Evolutionary conservation across 305 asterid genomes (phyloP).

Genomic region (Nicotiana rustica): DNA sequence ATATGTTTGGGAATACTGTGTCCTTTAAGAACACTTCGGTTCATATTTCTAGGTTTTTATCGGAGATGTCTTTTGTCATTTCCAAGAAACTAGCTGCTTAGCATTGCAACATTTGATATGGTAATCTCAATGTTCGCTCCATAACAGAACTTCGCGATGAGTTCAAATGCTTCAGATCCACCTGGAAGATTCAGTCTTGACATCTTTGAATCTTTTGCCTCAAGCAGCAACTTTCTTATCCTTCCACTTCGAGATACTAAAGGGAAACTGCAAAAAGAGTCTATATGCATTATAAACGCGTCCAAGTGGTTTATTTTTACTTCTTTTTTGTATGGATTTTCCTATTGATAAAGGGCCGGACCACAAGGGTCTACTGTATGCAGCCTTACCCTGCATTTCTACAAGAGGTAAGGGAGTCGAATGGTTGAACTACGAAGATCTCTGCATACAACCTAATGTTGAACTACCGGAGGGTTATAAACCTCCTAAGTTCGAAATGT

Average conservation of each 20-base stretch:
- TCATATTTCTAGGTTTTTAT: constrained; percentile 69
- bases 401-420: too few relatives aligned
- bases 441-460: too few relatives aligned
- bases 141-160: constrained; percentile 85
- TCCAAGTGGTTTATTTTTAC: not conserved
- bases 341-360: not conserved
- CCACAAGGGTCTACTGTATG: too few relatives aligned
- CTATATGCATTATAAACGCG: not conserved
- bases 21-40: constrained; percentile 69
- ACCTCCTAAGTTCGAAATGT: too few relatives aligned
- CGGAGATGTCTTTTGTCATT: constrained; percentile 80
- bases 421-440: too few relatives aligned
- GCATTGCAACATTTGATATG: constrained; percentile 64
- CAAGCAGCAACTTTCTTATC: constrained; percentile 66
- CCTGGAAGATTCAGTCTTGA: constrained; percentile 78
- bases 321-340: not conserved
- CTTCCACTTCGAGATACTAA: constrained; percentile 82
- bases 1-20: constrained; percentile 59
- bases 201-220: constrained; percentile 70
- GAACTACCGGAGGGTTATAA: too few relatives aligned
- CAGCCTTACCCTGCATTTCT: too few relatives aligned
- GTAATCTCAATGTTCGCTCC: constrained; percentile 77
- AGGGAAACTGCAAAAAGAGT: constrained; percentile 65
- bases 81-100: constrained; percentile 78
- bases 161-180: constrained; percentile 84